Base-by-base conservation (phyloP, 2,329 filamentous ascomycete species). In the Talaromyces rugulosus region DNA sequence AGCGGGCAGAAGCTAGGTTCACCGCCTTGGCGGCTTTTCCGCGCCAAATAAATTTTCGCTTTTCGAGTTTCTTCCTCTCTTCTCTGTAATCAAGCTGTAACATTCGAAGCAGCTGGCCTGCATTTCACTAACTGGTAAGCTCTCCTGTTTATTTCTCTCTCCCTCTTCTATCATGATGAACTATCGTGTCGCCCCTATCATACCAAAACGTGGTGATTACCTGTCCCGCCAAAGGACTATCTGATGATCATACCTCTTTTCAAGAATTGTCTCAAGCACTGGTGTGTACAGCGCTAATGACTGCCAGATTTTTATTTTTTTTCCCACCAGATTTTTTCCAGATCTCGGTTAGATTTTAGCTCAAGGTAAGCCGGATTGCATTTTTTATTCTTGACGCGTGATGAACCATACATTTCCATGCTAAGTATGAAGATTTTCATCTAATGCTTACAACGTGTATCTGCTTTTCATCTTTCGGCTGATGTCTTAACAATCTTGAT, bases 401-500 rank as follows among this genome's bases (percentile, higher is more conserved):
- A 85, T 84, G 81, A 78, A 75, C 77, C 64, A 66, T 72, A 74
- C 75, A 82, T 83, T 84, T 85, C 83, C 83, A 85, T 86, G 83
- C 83, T 86, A 86, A 85, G 75, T 77, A 83, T 85, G 82, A 85
- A 81, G 81, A 76, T 75, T 66, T 71, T 85, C 74, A 72, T 72
- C 65, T 68, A 70, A 59, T 66, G 61, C 61, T 62, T 62, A 62
- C 55, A 62, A 30, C 51, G 80, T 82, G 82, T 84, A 82, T 79
- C 81, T 81, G 80, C 81, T 85, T 85, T 85, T 85, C 83, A 85
- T 85, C 83, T 86, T 86, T 86, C 83, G 78, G 78, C 82, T 85
- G 83, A 86, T 75, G 72, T 72, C 65, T 67, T 68, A 28, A 53
- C 30, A 53, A 31, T 31, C 12, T 53, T 31, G 18, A 66, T 71